Base-by-base conservation (phyloP, 1,284 basidiomycete genomes). In the Sporisorium graminicola region DNA sequence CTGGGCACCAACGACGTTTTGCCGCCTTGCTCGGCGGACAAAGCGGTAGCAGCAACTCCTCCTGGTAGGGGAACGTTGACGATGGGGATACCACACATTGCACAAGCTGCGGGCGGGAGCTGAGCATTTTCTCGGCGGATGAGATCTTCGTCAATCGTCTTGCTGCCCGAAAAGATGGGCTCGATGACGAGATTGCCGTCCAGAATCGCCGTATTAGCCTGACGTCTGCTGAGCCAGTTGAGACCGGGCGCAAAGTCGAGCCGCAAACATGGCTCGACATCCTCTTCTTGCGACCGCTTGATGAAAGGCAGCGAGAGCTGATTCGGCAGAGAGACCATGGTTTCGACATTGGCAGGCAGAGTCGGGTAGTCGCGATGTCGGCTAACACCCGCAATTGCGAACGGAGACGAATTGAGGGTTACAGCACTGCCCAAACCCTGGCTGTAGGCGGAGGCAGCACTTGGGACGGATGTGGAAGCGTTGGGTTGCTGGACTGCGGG, bases 241-340 rank as follows among this genome's bases (percentile, higher is more conserved):
- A 99, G 88, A 14, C 94, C 94, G 0, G 95, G 94, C 0, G 96
- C 95, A n/a, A 94, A 87, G 83, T 98, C 95, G 26, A 99, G 89
- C 3, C 97, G 91, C 40, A 98, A 88, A 0, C 94, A 94, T 0
- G 96, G 94, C 77, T 99, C 97, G 20, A 95, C 93, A 86, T 99
- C 96, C 87, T 99, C 97, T 4, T 89, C 88, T 27, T 92, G 86
- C 22, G 95, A 87, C 35, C 96, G 90, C 18, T 93, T 90, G 27
- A 98, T 86, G 87, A 98, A 98, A 0, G 95, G 92, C 52, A 95
- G 89, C 0, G 91, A 90, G 29, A 87, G 82, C 51, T 86, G 83
- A 26, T 78, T 81, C 13, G 87, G 82, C 9, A 86, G 77, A 26
- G 73, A 66, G 8, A 85, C 81, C 27, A 84, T 42, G 35, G 64